A percentile compares a stretch with the other conserved stretches of the same genome.
phyloP scores from a whole-genome alignment of 2,329 filamentous ascomycete genomes.

The Stachybotrys chlorohalonatus region DNA sequence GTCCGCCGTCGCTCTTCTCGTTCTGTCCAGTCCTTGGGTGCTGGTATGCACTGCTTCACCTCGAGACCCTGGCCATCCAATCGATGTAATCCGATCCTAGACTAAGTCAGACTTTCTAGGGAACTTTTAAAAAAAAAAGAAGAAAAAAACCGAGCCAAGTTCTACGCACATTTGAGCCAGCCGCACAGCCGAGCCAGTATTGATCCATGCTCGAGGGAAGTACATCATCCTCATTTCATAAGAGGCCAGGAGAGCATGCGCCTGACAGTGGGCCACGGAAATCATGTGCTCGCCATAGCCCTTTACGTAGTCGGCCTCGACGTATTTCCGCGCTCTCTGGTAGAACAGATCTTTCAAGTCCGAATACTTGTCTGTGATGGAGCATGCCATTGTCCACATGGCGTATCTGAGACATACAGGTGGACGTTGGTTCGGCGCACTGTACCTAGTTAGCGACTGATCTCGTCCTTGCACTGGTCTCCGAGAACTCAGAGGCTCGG shows the following conservation, averaged over 20 bases:
- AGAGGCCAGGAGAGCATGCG: constrained; percentile 67
- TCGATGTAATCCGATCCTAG: constrained; percentile 84
- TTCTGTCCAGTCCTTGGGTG: constrained; percentile 80
- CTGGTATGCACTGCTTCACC: constrained; percentile 83
- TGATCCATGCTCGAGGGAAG: constrained; percentile 93
- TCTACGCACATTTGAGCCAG: constrained; percentile 67
- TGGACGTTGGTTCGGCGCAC: constrained; percentile 73
- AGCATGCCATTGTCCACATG: constrained; percentile 92
- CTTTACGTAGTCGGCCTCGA: constrained; percentile 82
- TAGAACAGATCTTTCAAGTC: constrained; percentile 84
- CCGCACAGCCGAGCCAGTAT: constrained; percentile 71
- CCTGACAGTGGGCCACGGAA: constrained; percentile 76
- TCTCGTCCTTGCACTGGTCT: too few relatives aligned
- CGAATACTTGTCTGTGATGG: constrained; percentile 71
- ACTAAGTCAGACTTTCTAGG: constrained; percentile 17
- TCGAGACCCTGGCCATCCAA: constrained; percentile 76
- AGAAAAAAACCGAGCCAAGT: neutral
- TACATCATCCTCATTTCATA: constrained; percentile 99
- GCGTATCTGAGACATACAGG: constrained; percentile 85
- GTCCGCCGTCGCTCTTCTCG: constrained; percentile 62
- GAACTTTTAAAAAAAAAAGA: neutral
- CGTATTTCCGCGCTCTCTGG: constrained; percentile 77
- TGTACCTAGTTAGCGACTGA: constrained; percentile 16
- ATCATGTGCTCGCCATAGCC: constrained; percentile 87
- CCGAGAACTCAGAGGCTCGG: neutral